Evolutionary conservation across 2,329 filamentous ascomycete genomes (phyloP), one percentile per base, ranked within the genome.

Genomic region (Fusarium tupiense): DNA sequence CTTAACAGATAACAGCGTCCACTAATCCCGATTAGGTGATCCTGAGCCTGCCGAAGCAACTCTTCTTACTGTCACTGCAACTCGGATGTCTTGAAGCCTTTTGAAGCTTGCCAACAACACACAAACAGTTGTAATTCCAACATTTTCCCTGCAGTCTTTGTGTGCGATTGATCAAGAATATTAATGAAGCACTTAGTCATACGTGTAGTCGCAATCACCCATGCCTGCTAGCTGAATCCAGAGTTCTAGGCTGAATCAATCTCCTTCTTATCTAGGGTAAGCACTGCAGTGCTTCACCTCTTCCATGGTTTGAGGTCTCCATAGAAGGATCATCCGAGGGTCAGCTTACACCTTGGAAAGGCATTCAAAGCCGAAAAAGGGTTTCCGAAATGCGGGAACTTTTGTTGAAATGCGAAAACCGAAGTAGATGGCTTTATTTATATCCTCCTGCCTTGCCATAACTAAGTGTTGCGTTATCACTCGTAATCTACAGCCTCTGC

Each of bases 301-400:
- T 20, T 24, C 14, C 8, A 49, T n/a, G 24, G 26, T 9, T 22
- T 6, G 6, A 24, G 11, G 35, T 14, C 8, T 61, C 56, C 56
- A 26, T 20, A 59, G 33, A 35, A 35, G 33, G 33, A 35, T 38
- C 26, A 40, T 37, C 52, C 10, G 7, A 38, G 8, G 17, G 9
- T 37, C 19, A 31, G 24, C 57, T n/a, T 50, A 59, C 22, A 7
- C 24, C 24, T 13, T 37, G 14, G 8, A 26, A 29, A n/a, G 24
- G 24, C 22, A n/a, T 22, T 1, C 41, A 71, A 31, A 71, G 52
- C 67, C 67, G 66, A 70, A 33, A 38, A n/a, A 5, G 8, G 8
- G 10, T 43, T 33, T 19, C 66, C 67, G 60, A 71, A 49, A 65
- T 61, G 41, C 67, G 67, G 60, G 61, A 29, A 65, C 50, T 14